Percentiles rank a stretch among this genome's conserved stretches.
These are phyloP conservation scores for Neurospora sp. DNA, from an alignment of 495 filamentous ascomycete genomes.

Conservation along the genomic window DNA sequence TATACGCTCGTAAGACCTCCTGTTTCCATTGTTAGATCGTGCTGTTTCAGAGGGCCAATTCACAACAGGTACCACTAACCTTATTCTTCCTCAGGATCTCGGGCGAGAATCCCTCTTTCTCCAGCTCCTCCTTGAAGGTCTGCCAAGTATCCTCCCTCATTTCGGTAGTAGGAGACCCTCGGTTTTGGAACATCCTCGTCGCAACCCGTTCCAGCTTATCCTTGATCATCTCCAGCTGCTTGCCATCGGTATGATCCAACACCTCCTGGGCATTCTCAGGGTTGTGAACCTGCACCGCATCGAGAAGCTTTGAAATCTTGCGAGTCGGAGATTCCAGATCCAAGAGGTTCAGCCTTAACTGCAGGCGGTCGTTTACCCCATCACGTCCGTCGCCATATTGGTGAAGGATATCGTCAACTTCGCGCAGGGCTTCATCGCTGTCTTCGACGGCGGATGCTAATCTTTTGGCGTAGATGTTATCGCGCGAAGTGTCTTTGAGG, in stretches of 20 bases:
- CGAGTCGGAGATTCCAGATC: conserved; percentile 31
- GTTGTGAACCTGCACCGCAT: conserved; percentile 35
- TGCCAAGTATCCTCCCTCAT: conserved; percentile 42
- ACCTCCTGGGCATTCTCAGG: conserved; percentile 23
- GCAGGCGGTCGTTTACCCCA: conserved; percentile 1
- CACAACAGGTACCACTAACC: conserved; percentile 19
- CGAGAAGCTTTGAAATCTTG: conserved; percentile 37
- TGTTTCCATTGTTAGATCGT: conserved; percentile 13
- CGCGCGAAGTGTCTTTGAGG: conserved; percentile 23
- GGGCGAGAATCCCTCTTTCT: conserved; percentile 41
- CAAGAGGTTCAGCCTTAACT: conserved; percentile 26
- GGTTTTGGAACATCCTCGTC: conserved; percentile 30
- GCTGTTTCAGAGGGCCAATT: neutral
- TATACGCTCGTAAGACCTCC: conserved; percentile 46
- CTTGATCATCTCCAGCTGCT: conserved; percentile 31
- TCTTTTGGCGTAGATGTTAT: conserved; percentile 29
- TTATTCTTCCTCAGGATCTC: conserved; percentile 41
- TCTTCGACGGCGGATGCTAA: conserved; percentile 38
- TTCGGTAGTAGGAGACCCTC: conserved; percentile 24
- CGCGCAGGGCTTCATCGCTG: conserved; percentile 36
- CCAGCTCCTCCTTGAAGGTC: conserved; percentile 41
- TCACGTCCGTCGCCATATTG: conserved; percentile 18
- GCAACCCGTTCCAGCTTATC: conserved; percentile 44
- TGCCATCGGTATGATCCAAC: conserved; percentile 10
- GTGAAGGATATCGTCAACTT: conserved; percentile 37